Percentiles rank a stretch among this genome's conserved stretches.
Evolutionary conservation across 108 stramenopile genomes (phyloP).

Genomic region (Schizochytrium sp.): DNA sequence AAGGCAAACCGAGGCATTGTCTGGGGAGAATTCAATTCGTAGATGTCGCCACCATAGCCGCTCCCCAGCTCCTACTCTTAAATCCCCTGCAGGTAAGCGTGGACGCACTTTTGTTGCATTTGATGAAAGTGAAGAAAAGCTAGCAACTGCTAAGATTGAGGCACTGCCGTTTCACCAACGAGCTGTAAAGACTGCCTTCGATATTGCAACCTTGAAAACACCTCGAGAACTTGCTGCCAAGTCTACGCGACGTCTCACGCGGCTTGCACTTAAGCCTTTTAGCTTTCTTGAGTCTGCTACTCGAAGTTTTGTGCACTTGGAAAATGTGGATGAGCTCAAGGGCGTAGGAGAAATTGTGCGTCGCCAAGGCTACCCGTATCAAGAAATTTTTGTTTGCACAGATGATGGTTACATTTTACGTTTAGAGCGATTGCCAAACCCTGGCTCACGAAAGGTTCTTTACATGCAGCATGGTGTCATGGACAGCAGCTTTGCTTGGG

Average conservation of each 20-base stretch:
- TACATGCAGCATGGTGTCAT: constrained; percentile 64
- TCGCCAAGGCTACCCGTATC: constrained; percentile 57
- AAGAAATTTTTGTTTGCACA: constrained; percentile 44
- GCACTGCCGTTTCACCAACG: neutral
- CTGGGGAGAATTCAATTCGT: too few species aligned
- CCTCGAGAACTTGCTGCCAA: neutral
- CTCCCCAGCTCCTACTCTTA: too few species aligned
- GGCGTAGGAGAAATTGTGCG: constrained; percentile 42
- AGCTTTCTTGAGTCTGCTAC: constrained; percentile 44
- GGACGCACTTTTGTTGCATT: too few species aligned
- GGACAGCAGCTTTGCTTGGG: constrained; percentile 55
- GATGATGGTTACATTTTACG: constrained; percentile 64
- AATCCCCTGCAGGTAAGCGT: too few species aligned
- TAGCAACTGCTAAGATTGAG: neutral
- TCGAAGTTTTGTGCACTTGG: constrained; percentile 55
- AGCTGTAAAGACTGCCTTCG: neutral
- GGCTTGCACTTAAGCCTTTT: neutral
- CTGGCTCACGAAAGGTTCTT: neutral
- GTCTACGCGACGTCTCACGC: neutral
- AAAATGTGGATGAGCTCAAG: constrained; percentile 57
- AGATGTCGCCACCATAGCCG: too few species aligned
- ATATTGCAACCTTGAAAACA: neutral
- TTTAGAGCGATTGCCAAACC: constrained; percentile 61
- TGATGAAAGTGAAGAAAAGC: too few species aligned
- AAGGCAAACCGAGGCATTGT: neutral